phyloP scores from a whole-genome alignment of 768 basidiomycete species.

The Mycena pura region DNA sequence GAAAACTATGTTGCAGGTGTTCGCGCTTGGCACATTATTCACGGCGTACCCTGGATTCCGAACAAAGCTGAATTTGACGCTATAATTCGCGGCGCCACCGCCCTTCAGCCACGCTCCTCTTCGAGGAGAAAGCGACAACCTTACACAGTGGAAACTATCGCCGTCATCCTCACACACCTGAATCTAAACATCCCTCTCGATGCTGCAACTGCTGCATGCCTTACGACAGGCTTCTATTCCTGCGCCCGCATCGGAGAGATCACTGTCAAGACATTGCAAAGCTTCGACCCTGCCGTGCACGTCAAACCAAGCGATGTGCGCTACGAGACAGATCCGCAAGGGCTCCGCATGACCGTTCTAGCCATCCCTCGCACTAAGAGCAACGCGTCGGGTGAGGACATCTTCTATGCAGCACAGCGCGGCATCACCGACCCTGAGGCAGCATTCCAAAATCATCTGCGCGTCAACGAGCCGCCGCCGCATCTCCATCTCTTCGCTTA shows the following conservation, averaged over 20 bases:
- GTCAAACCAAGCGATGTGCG: slow-evolving; percentile 32
- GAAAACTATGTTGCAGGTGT: too few relatives aligned
- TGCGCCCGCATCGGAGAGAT: not conserved
- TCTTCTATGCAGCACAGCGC: slow-evolving; percentile 34
- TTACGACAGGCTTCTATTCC: slow-evolving; percentile 29
- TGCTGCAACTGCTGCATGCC: slow-evolving; percentile 26
- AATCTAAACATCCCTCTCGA: too few relatives aligned
- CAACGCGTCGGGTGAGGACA: slow-evolving; percentile 11
- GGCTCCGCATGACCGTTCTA: not conserved
- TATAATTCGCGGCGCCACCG: too few relatives aligned
- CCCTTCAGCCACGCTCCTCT: too few relatives aligned
- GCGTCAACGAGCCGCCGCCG: too few relatives aligned
- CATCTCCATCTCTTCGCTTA: not conserved
- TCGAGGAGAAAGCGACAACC: too few relatives aligned
- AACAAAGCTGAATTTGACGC: too few relatives aligned
- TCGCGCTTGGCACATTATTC: too few relatives aligned
- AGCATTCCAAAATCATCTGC: too few relatives aligned
- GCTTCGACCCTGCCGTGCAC: slow-evolving; percentile 27
- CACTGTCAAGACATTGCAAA: not conserved
- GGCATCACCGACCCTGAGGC: slow-evolving; percentile 33
- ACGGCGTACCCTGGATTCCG: too few relatives aligned
- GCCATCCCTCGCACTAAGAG: slow-evolving; percentile 26
- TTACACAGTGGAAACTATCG: too few relatives aligned
- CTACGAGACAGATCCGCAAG: slow-evolving; percentile 20
- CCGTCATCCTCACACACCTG: too few relatives aligned